These are phyloP conservation scores for Pilatotrama ljubarskyi DNA, from an alignment of 768 basidiomycete species.

Conservation along the genomic window DNA sequence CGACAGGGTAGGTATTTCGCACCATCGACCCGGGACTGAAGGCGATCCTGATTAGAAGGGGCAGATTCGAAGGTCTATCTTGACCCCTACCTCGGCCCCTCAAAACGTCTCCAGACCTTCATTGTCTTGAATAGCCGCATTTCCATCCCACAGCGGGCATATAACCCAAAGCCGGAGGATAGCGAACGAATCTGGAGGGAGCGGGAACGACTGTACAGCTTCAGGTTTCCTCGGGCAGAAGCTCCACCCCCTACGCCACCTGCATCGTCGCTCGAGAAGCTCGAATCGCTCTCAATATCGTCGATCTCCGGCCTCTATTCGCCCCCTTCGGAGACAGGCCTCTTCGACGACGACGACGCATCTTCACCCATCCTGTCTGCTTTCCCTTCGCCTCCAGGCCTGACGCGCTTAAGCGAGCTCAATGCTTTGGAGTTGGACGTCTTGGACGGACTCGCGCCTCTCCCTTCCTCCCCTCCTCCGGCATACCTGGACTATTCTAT, in stretches of 20 bases:
- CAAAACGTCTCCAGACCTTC: neutral
- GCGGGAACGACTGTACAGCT: constrained; percentile 1
- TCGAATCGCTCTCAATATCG: neutral
- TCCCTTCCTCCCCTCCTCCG: neutral
- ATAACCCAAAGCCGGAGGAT: neutral
- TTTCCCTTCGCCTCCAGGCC: constrained; percentile 2
- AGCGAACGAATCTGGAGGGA: neutral
- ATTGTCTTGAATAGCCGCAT: neutral
- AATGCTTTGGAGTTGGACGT: neutral
- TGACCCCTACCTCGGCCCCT: neutral
- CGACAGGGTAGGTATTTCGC: neutral
- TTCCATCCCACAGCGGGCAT: neutral
- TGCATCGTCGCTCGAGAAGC: neutral
- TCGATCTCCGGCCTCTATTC: neutral
- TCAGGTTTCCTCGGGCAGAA: neutral
- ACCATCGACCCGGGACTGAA: neutral
- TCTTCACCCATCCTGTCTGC: neutral
- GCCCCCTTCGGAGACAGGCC: neutral
- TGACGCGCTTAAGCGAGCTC: neutral
- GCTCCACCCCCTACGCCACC: neutral
- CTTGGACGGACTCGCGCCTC: neutral
- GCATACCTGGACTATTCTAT: neutral
- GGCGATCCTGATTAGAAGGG: neutral
- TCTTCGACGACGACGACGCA: neutral
- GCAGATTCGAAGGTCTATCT: neutral